Base-by-base conservation (phyloP, 805 yeast genomes). In the Wickerhamomyces chambardii region DNA sequence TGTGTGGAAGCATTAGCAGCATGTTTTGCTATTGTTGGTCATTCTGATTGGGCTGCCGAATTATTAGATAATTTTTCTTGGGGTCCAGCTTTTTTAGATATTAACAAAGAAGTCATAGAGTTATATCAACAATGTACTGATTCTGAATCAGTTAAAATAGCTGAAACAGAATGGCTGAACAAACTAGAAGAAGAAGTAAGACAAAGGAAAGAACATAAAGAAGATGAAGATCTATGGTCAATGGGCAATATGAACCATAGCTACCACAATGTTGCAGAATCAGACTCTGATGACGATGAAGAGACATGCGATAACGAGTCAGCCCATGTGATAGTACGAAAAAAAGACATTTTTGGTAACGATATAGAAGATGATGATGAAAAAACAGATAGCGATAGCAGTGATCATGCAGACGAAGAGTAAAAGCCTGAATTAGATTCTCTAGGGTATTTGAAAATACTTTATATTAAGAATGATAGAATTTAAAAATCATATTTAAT, bases 1-100 rank as follows among this genome's bases (percentile, higher is more conserved):
- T 92, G 98, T 58, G 98, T 86, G 6, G 98, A 92, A 55, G 98
- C 98, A 0, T 62, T 92, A 28, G 98, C 98, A 2, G 97, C 98
- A 0, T 86, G 96, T 50, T 82, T 92, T 52, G 95, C 95, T 2
- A 89, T 92, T 38, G 90, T 87, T 3, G 97, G 97, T 0, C 89
- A 77, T 44, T 62, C 63, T 30, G 97, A 89, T 44, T 86, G 94
- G 95, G 97, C 98, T 0, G 72, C 68, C 16, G 70, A 73, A 40
- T 66, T 90, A 15, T 59, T 92, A 42, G 68, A 75, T 32, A 76
- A 89, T 51, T 92, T 92, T 51, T 78, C 94, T 1, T 92, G 97
- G 95, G 98, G 98, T 3, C 71, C 74, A n/a, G 78, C 84, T 0
- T 92, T 92, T 48, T 58, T 92, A 47, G 78, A 81, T 35, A 75